Conservation (phyloP, 495 filamentous ascomycete genomes). For the Chlorociboria aeruginascens region DNA sequence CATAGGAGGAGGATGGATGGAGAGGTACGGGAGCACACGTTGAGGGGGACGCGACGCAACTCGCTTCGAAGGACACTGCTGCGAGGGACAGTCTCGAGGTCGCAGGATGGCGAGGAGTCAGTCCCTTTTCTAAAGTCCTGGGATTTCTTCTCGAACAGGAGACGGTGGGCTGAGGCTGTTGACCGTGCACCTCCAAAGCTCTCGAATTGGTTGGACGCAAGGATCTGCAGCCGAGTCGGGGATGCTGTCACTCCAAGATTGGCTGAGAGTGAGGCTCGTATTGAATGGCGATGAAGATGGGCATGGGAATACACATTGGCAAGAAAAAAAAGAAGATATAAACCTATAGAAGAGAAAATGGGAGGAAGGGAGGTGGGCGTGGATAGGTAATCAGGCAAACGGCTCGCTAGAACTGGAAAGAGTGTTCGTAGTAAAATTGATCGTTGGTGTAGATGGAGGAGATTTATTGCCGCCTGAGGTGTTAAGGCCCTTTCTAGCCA, state of each 20-base stretch:
- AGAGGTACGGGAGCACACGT: constrained; percentile 11
- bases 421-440: too few species aligned
- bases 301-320: too few species aligned
- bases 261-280: background rate
- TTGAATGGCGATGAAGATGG: too few species aligned
- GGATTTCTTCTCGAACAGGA: background rate
- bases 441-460: too few species aligned
- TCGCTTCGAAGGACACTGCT: background rate
- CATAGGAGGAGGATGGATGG: background rate
- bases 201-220: background rate
- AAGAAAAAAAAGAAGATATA: too few species aligned
- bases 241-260: constrained; percentile 3
- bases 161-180: constrained; percentile 12
- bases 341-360: too few species aligned
- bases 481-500: background rate
- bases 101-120: background rate
- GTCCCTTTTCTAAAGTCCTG: constrained; percentile 5
- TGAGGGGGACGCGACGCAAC: constrained; percentile 5
- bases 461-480: background rate
- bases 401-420: too few species aligned
- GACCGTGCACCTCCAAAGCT: constrained; percentile 11
- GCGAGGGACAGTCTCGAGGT: background rate
- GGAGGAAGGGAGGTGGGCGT: too few species aligned
- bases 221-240: background rate
- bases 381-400: too few species aligned